Conservation (phyloP, 1,284 basidiomycete genomes). For the Blastosporella zonata region DNA sequence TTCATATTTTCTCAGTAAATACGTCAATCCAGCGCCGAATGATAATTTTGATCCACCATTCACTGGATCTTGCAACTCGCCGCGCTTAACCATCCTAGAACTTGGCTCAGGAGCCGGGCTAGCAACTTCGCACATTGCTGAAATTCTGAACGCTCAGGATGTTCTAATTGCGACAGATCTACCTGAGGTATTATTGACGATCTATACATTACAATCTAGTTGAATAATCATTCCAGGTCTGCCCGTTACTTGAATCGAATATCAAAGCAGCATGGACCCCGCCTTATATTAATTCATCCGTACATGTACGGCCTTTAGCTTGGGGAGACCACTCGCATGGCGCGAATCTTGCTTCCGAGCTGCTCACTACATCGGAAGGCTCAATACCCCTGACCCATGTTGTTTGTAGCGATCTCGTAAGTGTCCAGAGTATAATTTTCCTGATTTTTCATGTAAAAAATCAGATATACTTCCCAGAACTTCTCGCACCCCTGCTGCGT, state of each 20-base stretch:
- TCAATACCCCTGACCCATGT: conserved; percentile 50
- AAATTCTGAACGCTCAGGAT: conserved; percentile 30
- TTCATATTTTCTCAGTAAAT: conserved; percentile 57
- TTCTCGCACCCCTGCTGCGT: conserved; percentile 67
- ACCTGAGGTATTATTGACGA: conserved; percentile 42
- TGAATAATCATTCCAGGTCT: conserved; percentile 21
- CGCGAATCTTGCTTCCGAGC: conserved; percentile 34
- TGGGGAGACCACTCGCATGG: conserved; percentile 60
- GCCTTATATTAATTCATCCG: conserved; percentile 10
- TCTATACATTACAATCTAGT: no score
- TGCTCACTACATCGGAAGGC: conserved; percentile 24
- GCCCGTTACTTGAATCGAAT: conserved; percentile 51
- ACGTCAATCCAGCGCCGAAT: conserved; percentile 41
- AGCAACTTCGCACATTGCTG: conserved; percentile 49
- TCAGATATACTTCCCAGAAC: conserved; percentile 74
- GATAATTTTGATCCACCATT: conserved; percentile 63
- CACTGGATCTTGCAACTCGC: conserved; percentile 17
- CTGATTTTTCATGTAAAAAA: conserved; percentile 11
- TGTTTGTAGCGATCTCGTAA: conserved; percentile 73
- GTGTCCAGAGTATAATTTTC: conserved; percentile 21
- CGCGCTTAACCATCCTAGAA: conserved; percentile 47
- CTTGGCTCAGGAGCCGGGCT: conserved; percentile 73
- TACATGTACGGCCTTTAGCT: conserved; percentile 52
- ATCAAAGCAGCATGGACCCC: conserved; percentile 30
- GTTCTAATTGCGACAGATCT: conserved; percentile 67